These are phyloP conservation scores for Geotrichum fermentans DNA, from an alignment of 1,139 yeast species.

Conservation along the genomic window DNA sequence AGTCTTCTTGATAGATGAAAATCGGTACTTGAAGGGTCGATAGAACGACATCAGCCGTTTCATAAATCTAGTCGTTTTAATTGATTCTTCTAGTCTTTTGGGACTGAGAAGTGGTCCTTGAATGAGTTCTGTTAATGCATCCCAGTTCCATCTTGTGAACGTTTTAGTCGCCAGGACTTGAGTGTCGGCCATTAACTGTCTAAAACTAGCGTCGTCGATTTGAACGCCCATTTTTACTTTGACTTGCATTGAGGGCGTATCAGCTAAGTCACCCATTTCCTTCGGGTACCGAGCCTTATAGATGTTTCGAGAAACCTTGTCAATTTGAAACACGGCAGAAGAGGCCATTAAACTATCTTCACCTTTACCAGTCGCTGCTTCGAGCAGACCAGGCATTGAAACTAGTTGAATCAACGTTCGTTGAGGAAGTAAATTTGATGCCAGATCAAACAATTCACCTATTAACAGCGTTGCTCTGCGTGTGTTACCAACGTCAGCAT, in stretches of 20 bases:
- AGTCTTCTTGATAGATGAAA: slow-evolving; percentile 56
- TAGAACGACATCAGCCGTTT: slow-evolving; percentile 81
- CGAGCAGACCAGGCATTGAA: slow-evolving; percentile 34
- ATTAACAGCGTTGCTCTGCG: slow-evolving; percentile 60
- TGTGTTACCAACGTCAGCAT: slow-evolving; percentile 44
- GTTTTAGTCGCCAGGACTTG: slow-evolving; percentile 74
- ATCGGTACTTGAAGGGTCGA: slow-evolving; percentile 84
- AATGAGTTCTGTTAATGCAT: slow-evolving; percentile 56
- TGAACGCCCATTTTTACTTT: slow-evolving; percentile 47
- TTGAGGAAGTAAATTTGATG: slow-evolving; percentile 52
- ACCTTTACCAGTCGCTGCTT: slow-evolving; percentile 22
- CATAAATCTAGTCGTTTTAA: slow-evolving; percentile 76
- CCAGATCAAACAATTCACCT: slow-evolving; percentile 55
- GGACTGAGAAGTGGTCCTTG: slow-evolving; percentile 77
- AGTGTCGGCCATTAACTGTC: slow-evolving; percentile 60
- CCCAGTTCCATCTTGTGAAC: slow-evolving; percentile 87
- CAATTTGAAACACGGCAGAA: slow-evolving; percentile 44
- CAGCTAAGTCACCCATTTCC: slow-evolving; percentile 23
- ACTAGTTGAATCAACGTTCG: slow-evolving; percentile 31
- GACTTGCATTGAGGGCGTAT: slow-evolving; percentile 38
- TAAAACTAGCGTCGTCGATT: slow-evolving; percentile 67
- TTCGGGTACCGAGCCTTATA: slow-evolving; percentile 3
- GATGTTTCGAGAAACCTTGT: slow-evolving; percentile 43
- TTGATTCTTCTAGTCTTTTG: slow-evolving; percentile 67
- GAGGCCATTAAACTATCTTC: no score